Evolutionary conservation across 2,329 filamentous ascomycete species (phyloP), one percentile per base, ranked within the genome.

Genomic region (Emmonsiellopsis sp.): DNA sequence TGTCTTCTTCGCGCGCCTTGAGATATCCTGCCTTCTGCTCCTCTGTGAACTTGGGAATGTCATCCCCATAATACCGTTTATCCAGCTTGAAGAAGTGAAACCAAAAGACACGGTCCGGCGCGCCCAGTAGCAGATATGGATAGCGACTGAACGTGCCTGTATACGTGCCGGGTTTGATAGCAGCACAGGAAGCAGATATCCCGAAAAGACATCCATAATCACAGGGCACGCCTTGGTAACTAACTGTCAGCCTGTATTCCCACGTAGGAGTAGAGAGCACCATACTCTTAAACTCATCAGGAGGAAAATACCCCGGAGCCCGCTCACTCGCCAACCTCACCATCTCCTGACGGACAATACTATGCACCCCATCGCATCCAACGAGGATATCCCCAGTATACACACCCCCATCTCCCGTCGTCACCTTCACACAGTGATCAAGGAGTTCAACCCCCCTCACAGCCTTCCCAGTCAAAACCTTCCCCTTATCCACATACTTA

Each of bases 331-430:
- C 57, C 42, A 57, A 51, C 13, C 57, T 51, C 63, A 62, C 65
- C 62, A 74, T 69, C 36, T 67, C 62, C 7, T 55, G 51, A 5
- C 71, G 63, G 4, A 67, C 65, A 21, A 56, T 64, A 57, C 71
- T 74, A 54, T 72, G 68, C 2, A 70, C 68, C n/a, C 74, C 74
- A 53, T 76, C 74, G 10, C 71, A 70, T 6, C 72, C 74, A 17
- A 75, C 61, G 5, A 72, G 53, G n/a, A 76, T 57, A 54, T 69
- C 62, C 0, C 68, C 72, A 0, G 56, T 21, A 55, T 68, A 67
- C 1, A 57, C 45, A 0, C 61, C 61, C 5, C 71, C 70, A 53
- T 74, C 69, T 2, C 56, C 59, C 36, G 67, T 68, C 9, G 56
- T 56, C 8, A 71, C 66, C 2, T 53, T 56, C 1, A 68, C 66